phyloP scores from a whole-genome alignment of 192 early-diverging fungal genomes.

The Rhizophlyctis rosea region DNA sequence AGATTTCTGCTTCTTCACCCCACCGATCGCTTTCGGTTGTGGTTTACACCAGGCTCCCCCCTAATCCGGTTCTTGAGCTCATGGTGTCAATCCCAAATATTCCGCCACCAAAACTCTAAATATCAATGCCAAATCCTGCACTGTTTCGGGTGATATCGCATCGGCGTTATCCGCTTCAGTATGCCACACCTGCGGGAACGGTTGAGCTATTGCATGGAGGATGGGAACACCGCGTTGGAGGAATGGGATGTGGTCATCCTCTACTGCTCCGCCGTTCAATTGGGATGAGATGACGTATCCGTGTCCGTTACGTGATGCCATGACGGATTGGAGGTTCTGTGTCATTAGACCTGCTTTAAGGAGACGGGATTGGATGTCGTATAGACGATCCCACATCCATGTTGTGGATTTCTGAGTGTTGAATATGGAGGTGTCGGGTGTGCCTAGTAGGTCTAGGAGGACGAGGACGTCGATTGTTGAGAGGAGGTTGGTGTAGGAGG shows the following conservation, averaged over 20 bases:
- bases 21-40: too few species aligned
- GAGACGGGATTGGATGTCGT: constrained; percentile 69
- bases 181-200: constrained; percentile 91
- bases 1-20: too few species aligned
- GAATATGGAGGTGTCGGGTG: constrained; percentile 43
- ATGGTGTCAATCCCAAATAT: constrained; percentile 55
- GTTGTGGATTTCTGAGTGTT: constrained; percentile 67
- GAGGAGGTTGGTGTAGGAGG: constrained; percentile 49
- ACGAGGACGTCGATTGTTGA: constrained; percentile 80
- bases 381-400: constrained; percentile 64
- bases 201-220: constrained; percentile 80
- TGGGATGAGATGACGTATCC: constrained; percentile 38
- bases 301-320: not conserved
- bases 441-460: constrained; percentile 84
- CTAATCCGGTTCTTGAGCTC: too few species aligned
- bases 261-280: constrained; percentile 42
- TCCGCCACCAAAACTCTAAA: constrained; percentile 77
- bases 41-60: too few species aligned
- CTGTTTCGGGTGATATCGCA: constrained; percentile 57
- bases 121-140: constrained; percentile 74
- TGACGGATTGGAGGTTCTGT: not conserved
- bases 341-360: constrained; percentile 26
- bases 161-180: constrained; percentile 68
- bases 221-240: constrained; percentile 72
- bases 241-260: constrained; percentile 93